A percentile compares a stretch with the other conserved stretches of the same genome.
Conservation (phyloP, 805 yeast genomes). For the Candida koratica region DNA sequence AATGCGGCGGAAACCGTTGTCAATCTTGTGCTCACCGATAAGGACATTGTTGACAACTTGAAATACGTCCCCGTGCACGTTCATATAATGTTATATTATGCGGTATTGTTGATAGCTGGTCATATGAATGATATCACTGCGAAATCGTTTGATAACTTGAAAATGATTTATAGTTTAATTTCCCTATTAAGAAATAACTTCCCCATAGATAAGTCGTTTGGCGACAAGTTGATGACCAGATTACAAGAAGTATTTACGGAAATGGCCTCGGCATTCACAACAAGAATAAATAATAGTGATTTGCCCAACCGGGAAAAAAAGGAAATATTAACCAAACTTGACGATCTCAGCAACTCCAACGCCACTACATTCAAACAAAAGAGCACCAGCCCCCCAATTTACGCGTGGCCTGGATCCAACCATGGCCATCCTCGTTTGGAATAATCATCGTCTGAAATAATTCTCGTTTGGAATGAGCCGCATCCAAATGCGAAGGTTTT, state of each 20-base stretch:
- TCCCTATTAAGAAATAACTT: slow-evolving; percentile 39
- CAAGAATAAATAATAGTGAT: slow-evolving; percentile 8
- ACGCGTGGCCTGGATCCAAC: slow-evolving; percentile 66
- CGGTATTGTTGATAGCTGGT: slow-evolving; percentile 47
- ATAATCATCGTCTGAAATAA: too few species aligned
- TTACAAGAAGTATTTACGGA: slow-evolving; percentile 32
- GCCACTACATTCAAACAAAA: slow-evolving; percentile 20
- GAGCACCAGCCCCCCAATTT: slow-evolving; percentile 34
- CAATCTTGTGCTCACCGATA: slow-evolving; percentile 54
- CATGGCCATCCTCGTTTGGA: slow-evolving; percentile 53
- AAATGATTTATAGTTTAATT: slow-evolving; percentile 42
- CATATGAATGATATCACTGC: slow-evolving; percentile 21
- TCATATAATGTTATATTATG: slow-evolving; percentile 66
- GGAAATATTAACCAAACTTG: slow-evolving; percentile 17
- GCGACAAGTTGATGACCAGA: slow-evolving; percentile 36
- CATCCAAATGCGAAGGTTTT: too few species aligned
- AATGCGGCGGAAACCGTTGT: slow-evolving; percentile 62
- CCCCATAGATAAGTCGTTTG: slow-evolving; percentile 54
- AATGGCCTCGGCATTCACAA: slow-evolving; percentile 16
- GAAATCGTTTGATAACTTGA: slow-evolving; percentile 35
- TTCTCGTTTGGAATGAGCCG: too few species aligned
- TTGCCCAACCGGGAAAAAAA: slow-evolving; percentile 11
- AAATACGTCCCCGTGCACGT: slow-evolving; percentile 69
- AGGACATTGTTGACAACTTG: slow-evolving; percentile 52
- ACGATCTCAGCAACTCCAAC: slow-evolving; percentile 17